Percentiles rank a stretch among this genome's conserved stretches.
phyloP scores from a whole-genome alignment of 2,329 filamentous ascomycete genomes.

The Penicillium sp. region DNA sequence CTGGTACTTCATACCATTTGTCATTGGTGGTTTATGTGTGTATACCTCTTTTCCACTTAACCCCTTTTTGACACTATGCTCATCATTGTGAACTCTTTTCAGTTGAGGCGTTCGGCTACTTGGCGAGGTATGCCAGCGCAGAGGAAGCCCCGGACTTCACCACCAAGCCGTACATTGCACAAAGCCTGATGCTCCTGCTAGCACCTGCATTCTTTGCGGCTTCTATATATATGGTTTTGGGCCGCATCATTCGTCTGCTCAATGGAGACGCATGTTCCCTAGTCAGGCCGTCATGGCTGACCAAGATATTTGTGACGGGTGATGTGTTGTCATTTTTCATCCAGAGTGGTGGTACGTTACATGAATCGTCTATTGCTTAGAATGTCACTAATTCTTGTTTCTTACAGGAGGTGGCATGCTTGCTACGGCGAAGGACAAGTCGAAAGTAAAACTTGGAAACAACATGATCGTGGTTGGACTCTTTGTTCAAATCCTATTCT shows the following conservation, averaged over 20 bases:
- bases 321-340: conserved; percentile 26
- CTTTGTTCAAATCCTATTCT: conserved; percentile 22
- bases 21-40: conserved; percentile 34
- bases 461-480: conserved; percentile 22
- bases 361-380: rapidly evolving
- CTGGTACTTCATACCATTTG: conserved; percentile 39
- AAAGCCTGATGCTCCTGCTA: conserved; percentile 20
- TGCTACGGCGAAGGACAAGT: conserved; percentile 10
- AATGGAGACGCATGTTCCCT: conserved; percentile 17
- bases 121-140: conserved; percentile 13
- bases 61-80: neutral
- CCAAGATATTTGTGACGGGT: conserved; percentile 27
- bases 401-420: conserved; percentile 15
- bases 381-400: neutral
- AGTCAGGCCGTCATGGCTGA: conserved; percentile 21
- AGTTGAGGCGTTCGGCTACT: conserved; percentile 17
- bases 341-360: conserved; percentile 21
- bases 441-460: conserved; percentile 15
- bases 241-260: conserved; percentile 18
- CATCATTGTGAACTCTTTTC: neutral
- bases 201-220: conserved; percentile 25
- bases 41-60: neutral
- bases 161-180: conserved; percentile 19
- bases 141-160: conserved; percentile 20
- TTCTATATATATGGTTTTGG: conserved; percentile 26